These are phyloP conservation scores for Alloteropsis semialata DNA, from an alignment of 176 grass and related monocot species.

Conservation along the genomic window DNA sequence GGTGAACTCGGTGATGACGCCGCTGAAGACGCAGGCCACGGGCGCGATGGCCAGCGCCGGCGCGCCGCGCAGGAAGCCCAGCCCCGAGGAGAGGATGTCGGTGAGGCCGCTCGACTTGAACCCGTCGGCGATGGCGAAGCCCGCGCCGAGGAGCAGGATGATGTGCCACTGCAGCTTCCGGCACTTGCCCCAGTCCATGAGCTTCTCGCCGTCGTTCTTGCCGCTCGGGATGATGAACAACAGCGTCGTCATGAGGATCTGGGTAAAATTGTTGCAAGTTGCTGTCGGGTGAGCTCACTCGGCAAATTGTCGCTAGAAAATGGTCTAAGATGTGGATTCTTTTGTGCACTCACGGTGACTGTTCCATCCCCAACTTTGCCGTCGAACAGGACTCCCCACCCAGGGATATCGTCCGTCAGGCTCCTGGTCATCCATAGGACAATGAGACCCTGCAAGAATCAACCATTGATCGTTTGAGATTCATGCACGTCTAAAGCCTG, in stretches of 20 bases:
- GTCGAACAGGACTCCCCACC: slow-evolving; percentile 82
- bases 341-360: slow-evolving; percentile 53
- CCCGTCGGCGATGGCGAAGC: slow-evolving; percentile 83
- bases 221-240: slow-evolving; percentile 88
- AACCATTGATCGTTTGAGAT: not conserved
- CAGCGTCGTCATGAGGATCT: slow-evolving; percentile 86
- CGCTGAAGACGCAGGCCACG: slow-evolving; percentile 48
- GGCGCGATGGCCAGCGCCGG: slow-evolving; percentile 53
- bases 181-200: slow-evolving; percentile 97
- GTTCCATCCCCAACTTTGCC: slow-evolving; percentile 69
- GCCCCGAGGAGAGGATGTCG: slow-evolving; percentile 41
- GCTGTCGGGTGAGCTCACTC: not conserved
- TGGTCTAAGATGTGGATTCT: not conserved
- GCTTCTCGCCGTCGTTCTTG: slow-evolving; percentile 71
- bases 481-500: not conserved
- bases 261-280: not conserved
- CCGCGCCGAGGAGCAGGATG: slow-evolving; percentile 80
- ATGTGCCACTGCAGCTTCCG: slow-evolving; percentile 85
- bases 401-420: slow-evolving; percentile 71
- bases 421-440: slow-evolving; percentile 87
- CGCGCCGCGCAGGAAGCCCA: slow-evolving; percentile 51
- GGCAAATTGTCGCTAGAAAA: not conserved
- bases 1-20: slow-evolving; percentile 71
- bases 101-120: slow-evolving; percentile 63
- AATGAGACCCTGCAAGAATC: slow-evolving; percentile 56